These are phyloP conservation scores for Schizonepeta tenuifolia DNA, from an alignment of 257 asterid species.

Conservation along the genomic window DNA sequence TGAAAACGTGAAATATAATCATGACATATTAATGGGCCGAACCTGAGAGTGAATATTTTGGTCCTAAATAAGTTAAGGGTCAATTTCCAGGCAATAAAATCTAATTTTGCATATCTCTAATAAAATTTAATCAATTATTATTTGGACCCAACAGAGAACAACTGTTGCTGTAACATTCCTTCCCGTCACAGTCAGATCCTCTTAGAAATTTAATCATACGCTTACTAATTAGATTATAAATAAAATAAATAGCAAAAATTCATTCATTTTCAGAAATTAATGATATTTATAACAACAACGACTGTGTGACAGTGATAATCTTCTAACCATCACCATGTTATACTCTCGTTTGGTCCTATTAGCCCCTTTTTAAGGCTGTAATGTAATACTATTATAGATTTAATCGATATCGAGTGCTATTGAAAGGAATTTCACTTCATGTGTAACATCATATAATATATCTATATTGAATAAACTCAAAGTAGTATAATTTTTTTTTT, in stretches of 20 bases:
- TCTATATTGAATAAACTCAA: too few species aligned
- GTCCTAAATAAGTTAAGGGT: constrained; percentile 42
- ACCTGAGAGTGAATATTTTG: constrained; percentile 32
- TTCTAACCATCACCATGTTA: neutral
- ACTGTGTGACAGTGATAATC: neutral
- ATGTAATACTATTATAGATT: neutral
- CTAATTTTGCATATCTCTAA: constrained; percentile 16
- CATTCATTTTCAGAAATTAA: neutral
- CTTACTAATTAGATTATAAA: neutral
- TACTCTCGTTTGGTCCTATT: neutral
- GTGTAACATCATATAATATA: too few species aligned
- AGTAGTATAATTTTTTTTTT: too few species aligned
- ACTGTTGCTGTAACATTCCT: constrained; percentile 55
- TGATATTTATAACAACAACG: neutral
- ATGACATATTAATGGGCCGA: constrained; percentile 29
- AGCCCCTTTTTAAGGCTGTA: neutral
- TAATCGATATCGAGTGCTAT: neutral
- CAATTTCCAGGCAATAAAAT: constrained; percentile 37
- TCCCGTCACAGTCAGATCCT: constrained; percentile 51
- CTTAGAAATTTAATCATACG: constrained; percentile 35
- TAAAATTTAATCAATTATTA: constrained; percentile 40
- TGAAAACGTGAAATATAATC: neutral
- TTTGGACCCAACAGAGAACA: constrained; percentile 34
- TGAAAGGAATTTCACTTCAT: neutral
- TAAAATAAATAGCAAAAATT: neutral